Evolutionary conservation across 108 stramenopile species (phyloP), one percentile per base, ranked within the genome.

Genomic region (Cyclotella baltica): DNA sequence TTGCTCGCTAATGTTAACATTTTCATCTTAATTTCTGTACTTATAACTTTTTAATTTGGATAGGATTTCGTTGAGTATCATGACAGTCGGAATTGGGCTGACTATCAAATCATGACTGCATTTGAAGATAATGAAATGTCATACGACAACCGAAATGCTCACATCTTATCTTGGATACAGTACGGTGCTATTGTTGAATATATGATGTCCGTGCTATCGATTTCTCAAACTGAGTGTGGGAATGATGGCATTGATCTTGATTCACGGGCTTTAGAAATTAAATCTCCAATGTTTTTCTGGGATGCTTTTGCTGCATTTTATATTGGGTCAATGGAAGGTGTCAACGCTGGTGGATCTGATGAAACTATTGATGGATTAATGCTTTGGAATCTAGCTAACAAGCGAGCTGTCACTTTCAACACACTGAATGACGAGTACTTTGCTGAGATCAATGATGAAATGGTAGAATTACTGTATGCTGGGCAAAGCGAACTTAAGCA

Each of bases 281-380:
- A 80, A 1, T 68, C 82, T 66, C 79, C 83, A 27, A 58, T 72
- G 4, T 43, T 77, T 30, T 75, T 75, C 37, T 93, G 88, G 89
- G 93, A 93, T 74, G 86, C 92, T 68, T 91, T 90, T 40, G 92
- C 92, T 10, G 91, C 92, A 10, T 71, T 90, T 6, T 69, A 89
- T 47, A 92, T 95, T 64, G 94, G 94, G 20, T 95, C 90, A 18
- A 67, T 95, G 71, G 94, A 93, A 67, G 94, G 94, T 22, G 66
- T 68, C 4, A 31, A 65, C 4, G 62, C 73, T 31, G 88, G 91
- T 43, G 94, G 92, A n/a, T 85, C 89, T 1, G 37, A 68, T 2
- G 87, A 92, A 65, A 56, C 65, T n/a, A 63, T 80, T 52, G 94
- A 93, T 78, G 94, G 94, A 22, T 77, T 91, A 61, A 79, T 93